A percentile compares a stretch with the other conserved stretches of the same genome.
Evolutionary conservation across 2,329 filamentous ascomycete species (phyloP).

Genomic region (Taxawa tesnikishii): DNA sequence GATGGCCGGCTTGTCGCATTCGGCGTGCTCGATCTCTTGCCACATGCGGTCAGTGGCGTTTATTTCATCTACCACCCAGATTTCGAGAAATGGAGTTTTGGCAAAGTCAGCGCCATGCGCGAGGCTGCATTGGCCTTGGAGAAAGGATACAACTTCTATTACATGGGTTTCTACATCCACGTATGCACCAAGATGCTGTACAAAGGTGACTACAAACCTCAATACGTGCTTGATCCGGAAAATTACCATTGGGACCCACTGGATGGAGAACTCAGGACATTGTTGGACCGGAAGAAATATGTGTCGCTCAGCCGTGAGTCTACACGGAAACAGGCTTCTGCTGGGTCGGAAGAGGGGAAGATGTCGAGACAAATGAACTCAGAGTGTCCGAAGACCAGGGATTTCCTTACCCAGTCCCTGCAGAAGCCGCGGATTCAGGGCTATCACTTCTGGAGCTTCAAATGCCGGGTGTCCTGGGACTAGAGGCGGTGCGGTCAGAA

Average conservation of each 20-base stretch:
- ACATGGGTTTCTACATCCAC: conserved; percentile 77
- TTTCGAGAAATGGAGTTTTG: conserved; percentile 56
- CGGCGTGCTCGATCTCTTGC: conserved; percentile 64
- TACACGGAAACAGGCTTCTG: conserved; percentile 11
- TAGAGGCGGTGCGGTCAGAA: conserved; percentile 36
- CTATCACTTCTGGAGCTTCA: conserved; percentile 45
- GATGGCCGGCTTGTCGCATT: conserved; percentile 66
- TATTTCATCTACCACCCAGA: conserved; percentile 75
- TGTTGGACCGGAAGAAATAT: conserved; percentile 46
- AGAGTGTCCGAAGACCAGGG: background rate
- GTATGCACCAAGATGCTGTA: conserved; percentile 73
- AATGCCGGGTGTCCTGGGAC: conserved; percentile 55
- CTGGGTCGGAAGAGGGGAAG: no score
- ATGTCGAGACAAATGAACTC: background rate
- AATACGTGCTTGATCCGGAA: conserved; percentile 59
- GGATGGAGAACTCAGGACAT: conserved; percentile 17
- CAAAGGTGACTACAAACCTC: conserved; percentile 67
- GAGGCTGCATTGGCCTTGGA: conserved; percentile 62
- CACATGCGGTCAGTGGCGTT: conserved; percentile 65
- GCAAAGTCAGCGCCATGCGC: conserved; percentile 62
- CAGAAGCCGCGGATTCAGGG: conserved; percentile 20
- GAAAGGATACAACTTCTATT: conserved; percentile 62
- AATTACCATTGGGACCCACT: conserved; percentile 18
- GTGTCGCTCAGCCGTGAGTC: conserved; percentile 28
- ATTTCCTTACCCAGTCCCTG: conserved; percentile 12